Conservation (phyloP, 106 monocot genomes). For the Triglochin maritima region DNA sequence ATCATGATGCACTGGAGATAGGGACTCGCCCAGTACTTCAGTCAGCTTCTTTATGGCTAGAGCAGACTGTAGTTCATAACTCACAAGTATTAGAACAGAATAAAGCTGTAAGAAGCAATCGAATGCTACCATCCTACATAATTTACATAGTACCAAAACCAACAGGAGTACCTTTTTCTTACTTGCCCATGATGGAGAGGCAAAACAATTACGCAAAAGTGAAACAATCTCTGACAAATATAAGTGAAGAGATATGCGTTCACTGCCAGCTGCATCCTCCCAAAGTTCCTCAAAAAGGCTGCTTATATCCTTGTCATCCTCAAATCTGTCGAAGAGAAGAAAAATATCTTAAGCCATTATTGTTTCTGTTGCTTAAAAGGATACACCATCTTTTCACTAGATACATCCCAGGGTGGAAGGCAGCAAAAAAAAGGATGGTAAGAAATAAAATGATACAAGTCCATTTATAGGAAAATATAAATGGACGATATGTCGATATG, state of each 20-base stretch:
- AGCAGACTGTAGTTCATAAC: slow-evolving; percentile 51
- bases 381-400: too few species aligned
- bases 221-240: slow-evolving; percentile 68
- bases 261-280: slow-evolving; percentile 82
- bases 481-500: too few species aligned
- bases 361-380: background rate
- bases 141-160: background rate
- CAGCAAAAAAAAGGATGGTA: too few species aligned
- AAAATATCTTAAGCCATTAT: background rate
- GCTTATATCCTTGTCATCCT: slow-evolving; percentile 90
- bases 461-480: too few species aligned
- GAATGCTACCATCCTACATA: background rate
- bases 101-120: background rate
- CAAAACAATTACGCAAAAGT: slow-evolving; percentile 54
- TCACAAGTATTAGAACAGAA: slow-evolving; percentile 5
- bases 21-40: slow-evolving; percentile 61
- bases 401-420: too few species aligned
- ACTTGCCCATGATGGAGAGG: slow-evolving; percentile 85
- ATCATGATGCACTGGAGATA: slow-evolving; percentile 41
- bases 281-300: slow-evolving; percentile 77
- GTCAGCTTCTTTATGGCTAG: slow-evolving; percentile 76
- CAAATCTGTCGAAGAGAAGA: slow-evolving; percentile 50
- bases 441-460: too few species aligned
- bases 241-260: slow-evolving; percentile 74
- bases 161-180: slow-evolving; percentile 71